These are phyloP conservation scores for Trypanosomatidae sp. DNA, from an alignment of 208 protist genomes.

Conservation along the genomic window DNA sequence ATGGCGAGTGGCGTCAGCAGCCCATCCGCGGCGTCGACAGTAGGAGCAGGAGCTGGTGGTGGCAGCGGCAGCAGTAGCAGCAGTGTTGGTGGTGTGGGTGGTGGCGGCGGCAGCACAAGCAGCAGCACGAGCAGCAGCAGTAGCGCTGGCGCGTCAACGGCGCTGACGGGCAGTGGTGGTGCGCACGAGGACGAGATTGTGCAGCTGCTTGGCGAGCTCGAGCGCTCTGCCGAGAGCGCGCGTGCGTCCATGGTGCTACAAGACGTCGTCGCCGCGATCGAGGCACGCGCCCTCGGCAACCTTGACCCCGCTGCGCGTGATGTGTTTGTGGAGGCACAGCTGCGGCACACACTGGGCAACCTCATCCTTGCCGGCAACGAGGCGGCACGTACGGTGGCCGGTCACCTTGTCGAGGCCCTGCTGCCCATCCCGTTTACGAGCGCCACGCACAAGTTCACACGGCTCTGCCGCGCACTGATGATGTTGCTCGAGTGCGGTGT, in stretches of 20 bases:
- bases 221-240: constrained; percentile 46
- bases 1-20: too few species aligned
- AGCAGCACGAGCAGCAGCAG: too few species aligned
- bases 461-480: constrained; percentile 67
- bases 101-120: too few species aligned
- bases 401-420: constrained; percentile 66
- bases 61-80: constrained; percentile 8
- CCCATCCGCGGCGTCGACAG: background rate
- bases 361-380: constrained; percentile 38
- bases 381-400: constrained; percentile 33
- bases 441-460: constrained; percentile 62
- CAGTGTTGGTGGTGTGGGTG: constrained; percentile 7
- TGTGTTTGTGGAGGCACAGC: constrained; percentile 66
- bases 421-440: constrained; percentile 74
- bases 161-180: constrained; percentile 10
- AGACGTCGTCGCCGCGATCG: constrained; percentile 64
- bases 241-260: constrained; percentile 53
- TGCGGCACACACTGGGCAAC: constrained; percentile 66
- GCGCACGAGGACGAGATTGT: constrained; percentile 68
- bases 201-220: constrained; percentile 59
- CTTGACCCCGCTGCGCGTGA: constrained; percentile 69
- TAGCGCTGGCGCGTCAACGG: constrained; percentile 3
- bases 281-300: constrained; percentile 53
- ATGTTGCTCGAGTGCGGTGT: constrained; percentile 57
- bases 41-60: background rate